Conservation (phyloP, 345 rosid species). For the Linum tenue region DNA sequence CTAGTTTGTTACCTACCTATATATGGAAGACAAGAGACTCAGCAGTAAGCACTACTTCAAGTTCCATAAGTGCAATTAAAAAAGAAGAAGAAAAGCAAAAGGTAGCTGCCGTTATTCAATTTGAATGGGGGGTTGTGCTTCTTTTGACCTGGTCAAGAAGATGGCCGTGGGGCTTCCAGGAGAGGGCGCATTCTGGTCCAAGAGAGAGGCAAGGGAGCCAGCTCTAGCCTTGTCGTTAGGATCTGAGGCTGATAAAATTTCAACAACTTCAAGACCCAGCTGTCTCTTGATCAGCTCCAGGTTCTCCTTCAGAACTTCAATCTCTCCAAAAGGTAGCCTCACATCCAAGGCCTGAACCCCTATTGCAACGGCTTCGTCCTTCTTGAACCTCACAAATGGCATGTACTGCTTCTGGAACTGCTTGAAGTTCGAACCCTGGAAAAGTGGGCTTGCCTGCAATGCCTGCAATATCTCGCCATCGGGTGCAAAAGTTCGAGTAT, state of each 20-base stretch:
- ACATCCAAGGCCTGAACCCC: constrained; percentile 70
- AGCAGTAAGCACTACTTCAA: no score
- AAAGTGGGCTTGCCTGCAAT: constrained; percentile 40
- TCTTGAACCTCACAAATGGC: constrained; percentile 90
- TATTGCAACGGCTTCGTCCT: constrained; percentile 55
- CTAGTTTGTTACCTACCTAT: not conserved
- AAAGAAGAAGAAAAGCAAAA: not conserved
- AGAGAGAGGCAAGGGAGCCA: constrained; percentile 37
- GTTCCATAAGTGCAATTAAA: not conserved
- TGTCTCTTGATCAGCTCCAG: constrained; percentile 72
- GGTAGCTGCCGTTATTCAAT: no score
- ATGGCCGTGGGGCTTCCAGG: constrained; percentile 83
- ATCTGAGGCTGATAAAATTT: constrained; percentile 40
- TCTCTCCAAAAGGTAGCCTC: constrained; percentile 79
- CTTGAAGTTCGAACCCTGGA: constrained; percentile 49
- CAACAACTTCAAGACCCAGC: constrained; percentile 56
- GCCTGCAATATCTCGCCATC: constrained; percentile 59
- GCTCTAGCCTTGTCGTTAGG: constrained; percentile 40
- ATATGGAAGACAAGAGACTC: not conserved
- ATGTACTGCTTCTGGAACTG: constrained; percentile 61
- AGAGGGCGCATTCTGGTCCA: constrained; percentile 63
- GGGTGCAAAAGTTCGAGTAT: constrained; percentile 40
- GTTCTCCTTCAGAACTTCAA: constrained; percentile 65
- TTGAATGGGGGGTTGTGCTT: not conserved
- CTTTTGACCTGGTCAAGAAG: constrained; percentile 36